Evolutionary conservation across 345 rosid genomes (phyloP), one percentile per base, ranked within the genome.

Genomic region (Citrus hindsii): DNA sequence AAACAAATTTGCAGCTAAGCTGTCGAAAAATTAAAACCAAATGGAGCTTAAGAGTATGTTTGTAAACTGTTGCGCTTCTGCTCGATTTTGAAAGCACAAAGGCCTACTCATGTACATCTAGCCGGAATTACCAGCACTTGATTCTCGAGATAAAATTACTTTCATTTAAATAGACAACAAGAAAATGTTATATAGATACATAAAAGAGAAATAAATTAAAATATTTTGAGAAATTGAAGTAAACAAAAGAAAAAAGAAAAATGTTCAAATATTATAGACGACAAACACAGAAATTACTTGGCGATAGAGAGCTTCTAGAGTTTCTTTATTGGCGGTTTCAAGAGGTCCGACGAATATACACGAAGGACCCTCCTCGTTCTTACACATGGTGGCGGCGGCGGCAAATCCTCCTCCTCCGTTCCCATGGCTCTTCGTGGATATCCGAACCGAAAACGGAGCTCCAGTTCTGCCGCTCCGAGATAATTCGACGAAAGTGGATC

Each of bases 251-350:
- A 48, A 48, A 0, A 12, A 48, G 6, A 14, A 48, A 3, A 9
- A 3, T 51, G 38, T 46, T 7, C 19, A n/a, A n/a, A 48, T n/a
- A 48, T 65, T 32, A 58, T 10, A 35, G 27, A 67, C 61, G 2
- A 76, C 42, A 76, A 48, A 61, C 10, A 3, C 28, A 5, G 6
- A 35, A 13, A 46, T 66, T 79, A 93, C 98, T 78, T 95, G 98
- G 74, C 80, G 73, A 79, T 95, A 95, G 28, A 95, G 98, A 79
- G 99, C 99, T 88, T 93, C 99, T 1, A 95, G 85, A n/a, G 96
- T 91, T 87, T 95, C 98, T 86, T 93, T 82, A 42, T 94, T 90
- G 40, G 99, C 99, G 38, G 97, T 92, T 79, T 95, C 98, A 35
- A 95, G 78, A 6, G 98, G 99, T 25, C 99, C 99, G 37, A 93